These are phyloP conservation scores for Ananas comosus DNA, from an alignment of 176 grass and related monocot species.

Conservation along the genomic window DNA sequence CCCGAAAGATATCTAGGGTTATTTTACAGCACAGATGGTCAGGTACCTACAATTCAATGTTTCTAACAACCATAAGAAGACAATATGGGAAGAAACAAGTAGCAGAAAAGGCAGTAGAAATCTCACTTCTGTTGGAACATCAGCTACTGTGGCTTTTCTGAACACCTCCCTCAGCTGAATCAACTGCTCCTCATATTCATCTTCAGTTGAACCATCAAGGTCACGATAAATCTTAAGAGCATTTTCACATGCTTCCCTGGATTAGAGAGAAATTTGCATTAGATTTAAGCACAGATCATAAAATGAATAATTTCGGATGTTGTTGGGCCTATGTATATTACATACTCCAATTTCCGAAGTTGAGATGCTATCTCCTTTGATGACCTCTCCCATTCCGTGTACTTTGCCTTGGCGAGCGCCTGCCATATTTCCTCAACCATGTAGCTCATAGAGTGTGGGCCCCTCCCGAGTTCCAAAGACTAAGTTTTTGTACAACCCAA, in stretches of 20 bases:
- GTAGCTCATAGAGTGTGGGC: slow-evolving; percentile 55
- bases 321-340: slow-evolving; percentile 3
- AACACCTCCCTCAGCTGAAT: slow-evolving; percentile 57
- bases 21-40: slow-evolving; percentile 96
- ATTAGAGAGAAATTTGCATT: background rate
- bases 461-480: slow-evolving; percentile 86
- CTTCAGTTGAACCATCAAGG: slow-evolving; percentile 32
- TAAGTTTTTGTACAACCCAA: slow-evolving; percentile 22
- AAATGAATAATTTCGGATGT: background rate
- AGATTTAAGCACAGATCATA: background rate
- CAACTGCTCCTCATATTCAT: slow-evolving; percentile 38
- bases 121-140: slow-evolving; percentile 59
- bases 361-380: slow-evolving; percentile 31
- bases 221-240: slow-evolving; percentile 47
- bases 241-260: slow-evolving; percentile 60
- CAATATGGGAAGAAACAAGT: background rate
- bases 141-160: slow-evolving; percentile 36
- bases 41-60: slow-evolving; percentile 50
- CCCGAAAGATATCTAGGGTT: slow-evolving; percentile 71
- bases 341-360: slow-evolving; percentile 52
- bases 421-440: slow-evolving; percentile 82
- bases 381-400: slow-evolving; percentile 67
- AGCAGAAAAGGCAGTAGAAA: background rate
- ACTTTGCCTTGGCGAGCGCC: slow-evolving; percentile 75
- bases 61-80: background rate